These are phyloP conservation scores for Allium cepa DNA, from an alignment of 106 monocot genomes.

Conservation along the genomic window DNA sequence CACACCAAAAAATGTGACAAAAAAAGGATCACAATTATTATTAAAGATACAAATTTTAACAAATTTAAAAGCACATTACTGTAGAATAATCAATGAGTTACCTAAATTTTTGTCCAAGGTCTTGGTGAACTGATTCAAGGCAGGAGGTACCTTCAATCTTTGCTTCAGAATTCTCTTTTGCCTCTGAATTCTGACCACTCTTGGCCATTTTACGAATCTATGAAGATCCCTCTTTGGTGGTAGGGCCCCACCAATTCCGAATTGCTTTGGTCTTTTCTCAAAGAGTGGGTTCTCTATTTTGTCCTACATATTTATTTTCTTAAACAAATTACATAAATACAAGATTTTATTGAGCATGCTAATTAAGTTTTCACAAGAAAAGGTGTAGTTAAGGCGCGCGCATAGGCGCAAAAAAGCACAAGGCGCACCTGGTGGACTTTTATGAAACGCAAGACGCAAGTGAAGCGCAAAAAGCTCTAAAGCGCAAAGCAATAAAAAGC, in stretches of 20 bases:
- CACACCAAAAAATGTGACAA: not conserved
- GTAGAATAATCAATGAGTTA: conserved; percentile 4
- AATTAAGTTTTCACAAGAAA: too few relatives aligned
- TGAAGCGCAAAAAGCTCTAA: too few relatives aligned
- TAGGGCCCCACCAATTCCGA: conserved; percentile 86
- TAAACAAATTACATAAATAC: too few relatives aligned
- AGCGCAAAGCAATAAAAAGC: too few relatives aligned
- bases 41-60: not conserved
- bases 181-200: conserved; percentile 84
- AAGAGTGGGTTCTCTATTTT: conserved; percentile 72
- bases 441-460: too few relatives aligned
- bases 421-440: too few relatives aligned
- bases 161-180: conserved; percentile 94
- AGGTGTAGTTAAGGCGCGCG: too few relatives aligned
- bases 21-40: not conserved
- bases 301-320: conserved; percentile 19
- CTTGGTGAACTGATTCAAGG: conserved; percentile 82
- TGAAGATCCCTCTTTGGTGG: conserved; percentile 91
- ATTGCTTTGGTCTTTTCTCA: conserved; percentile 90
- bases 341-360: too few relatives aligned
- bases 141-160: conserved; percentile 84
- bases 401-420: too few relatives aligned
- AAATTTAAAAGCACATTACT: not conserved
- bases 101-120: conserved; percentile 90
- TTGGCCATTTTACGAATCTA: conserved; percentile 91